A percentile compares a stretch with the other conserved stretches of the same genome.
These are phyloP conservation scores for Trametes pubescens DNA, from an alignment of 1,284 basidiomycete genomes.

Conservation along the genomic window DNA sequence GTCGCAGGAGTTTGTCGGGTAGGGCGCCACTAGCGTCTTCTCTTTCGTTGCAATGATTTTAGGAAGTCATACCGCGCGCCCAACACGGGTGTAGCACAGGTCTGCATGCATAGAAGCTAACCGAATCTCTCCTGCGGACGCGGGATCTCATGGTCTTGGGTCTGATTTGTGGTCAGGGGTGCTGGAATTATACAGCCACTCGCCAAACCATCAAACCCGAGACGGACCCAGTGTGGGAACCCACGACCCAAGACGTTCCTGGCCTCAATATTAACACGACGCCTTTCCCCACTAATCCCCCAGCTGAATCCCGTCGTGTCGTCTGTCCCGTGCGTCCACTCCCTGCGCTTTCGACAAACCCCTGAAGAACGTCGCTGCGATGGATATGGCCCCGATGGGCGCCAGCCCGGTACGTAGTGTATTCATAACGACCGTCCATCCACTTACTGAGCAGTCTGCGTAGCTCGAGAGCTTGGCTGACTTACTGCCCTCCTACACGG, in stretches of 20 bases:
- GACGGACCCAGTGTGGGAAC: not conserved
- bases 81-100: not conserved
- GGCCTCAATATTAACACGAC: not conserved
- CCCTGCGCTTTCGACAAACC: not conserved
- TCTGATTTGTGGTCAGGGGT: not conserved
- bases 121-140: not conserved
- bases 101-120: not conserved
- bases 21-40: not conserved
- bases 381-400: constrained; percentile 5
- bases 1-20: not conserved
- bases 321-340: not conserved
- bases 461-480: not conserved
- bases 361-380: not conserved
- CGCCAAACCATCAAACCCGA: not conserved
- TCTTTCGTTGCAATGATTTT: not conserved
- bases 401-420: not conserved
- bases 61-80: not conserved
- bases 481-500: constrained; percentile 1
- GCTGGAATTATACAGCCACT: not conserved
- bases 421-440: no score
- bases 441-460: not conserved
- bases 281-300: not conserved
- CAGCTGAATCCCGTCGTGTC: not conserved
- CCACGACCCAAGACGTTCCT: not conserved
- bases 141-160: not conserved